These are phyloP conservation scores for Scenedesmus sp. DNA, from an alignment of 163 green algal genomes.

Conservation along the genomic window DNA sequence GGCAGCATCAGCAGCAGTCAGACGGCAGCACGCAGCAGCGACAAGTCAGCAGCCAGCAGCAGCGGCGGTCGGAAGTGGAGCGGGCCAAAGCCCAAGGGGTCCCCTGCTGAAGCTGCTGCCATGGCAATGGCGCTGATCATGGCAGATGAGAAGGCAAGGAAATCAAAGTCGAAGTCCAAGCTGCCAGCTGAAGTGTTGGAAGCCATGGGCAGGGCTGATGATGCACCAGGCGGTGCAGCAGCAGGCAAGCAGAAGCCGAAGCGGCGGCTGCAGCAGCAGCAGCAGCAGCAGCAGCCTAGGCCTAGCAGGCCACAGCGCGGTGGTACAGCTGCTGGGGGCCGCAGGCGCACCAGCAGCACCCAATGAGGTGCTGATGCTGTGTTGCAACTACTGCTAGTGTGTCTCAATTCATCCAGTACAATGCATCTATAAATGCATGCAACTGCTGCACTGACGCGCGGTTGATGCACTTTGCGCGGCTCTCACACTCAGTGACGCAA, in stretches of 20 bases:
- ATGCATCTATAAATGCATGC: too few relatives aligned
- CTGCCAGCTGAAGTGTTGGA: constrained; percentile 26
- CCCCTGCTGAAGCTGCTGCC: constrained; percentile 22
- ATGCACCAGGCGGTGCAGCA: background rate
- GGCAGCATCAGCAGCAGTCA: constrained; percentile 14
- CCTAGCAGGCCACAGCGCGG: background rate
- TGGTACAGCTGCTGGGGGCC: background rate
- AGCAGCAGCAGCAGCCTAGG: background rate
- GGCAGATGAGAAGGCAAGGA: constrained; percentile 22
- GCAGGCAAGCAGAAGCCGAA: background rate
- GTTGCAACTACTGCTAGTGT: too few relatives aligned
- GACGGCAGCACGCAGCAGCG: background rate
- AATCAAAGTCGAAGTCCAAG: background rate
- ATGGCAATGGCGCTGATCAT: constrained; percentile 23
- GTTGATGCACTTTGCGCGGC: too few relatives aligned
- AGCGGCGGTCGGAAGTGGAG: background rate
- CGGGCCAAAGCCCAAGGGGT: constrained; percentile 11
- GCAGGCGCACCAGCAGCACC: background rate
- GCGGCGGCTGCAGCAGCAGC: background rate
- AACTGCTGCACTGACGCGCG: too few relatives aligned
- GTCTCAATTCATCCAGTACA: too few relatives aligned
- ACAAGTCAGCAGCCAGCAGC: background rate
- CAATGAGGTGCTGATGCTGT: background rate
- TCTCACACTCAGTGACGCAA: too few relatives aligned
- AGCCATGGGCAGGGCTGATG: background rate